Percentiles rank a stretch among this genome's conserved stretches.
Evolutionary conservation across 495 filamentous ascomycete genomes (phyloP).

Genomic region (Hypoxylon lenormandii): DNA sequence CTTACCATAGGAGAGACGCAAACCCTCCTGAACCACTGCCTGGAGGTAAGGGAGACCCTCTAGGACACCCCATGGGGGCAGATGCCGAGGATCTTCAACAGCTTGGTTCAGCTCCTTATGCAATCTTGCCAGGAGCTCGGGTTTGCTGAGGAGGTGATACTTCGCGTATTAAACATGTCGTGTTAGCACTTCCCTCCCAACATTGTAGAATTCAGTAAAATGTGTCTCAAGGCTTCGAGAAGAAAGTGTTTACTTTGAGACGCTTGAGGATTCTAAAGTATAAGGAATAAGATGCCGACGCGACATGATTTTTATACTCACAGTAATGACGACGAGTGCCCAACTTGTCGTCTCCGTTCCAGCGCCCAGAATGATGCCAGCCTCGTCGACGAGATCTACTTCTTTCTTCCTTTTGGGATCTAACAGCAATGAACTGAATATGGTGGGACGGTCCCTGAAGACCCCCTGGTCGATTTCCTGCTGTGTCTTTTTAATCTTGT

Average conservation of each 20-base stretch:
- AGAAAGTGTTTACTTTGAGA: no score
- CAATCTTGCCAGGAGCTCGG: conserved; percentile 47
- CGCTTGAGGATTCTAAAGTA: no score
- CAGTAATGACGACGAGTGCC: conserved; percentile 52
- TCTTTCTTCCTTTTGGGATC: conserved; percentile 52
- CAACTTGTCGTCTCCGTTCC: conserved; percentile 62
- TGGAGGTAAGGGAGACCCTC: conserved; percentile 61
- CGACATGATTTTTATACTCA: no score
- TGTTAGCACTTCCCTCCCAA: no score
- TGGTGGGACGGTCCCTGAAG: conserved; percentile 45
- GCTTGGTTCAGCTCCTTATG: conserved; percentile 50
- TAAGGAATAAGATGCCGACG: no score
- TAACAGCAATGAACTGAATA: conserved; percentile 60
- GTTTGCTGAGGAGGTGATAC: conserved; percentile 57
- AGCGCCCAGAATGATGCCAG: conserved; percentile 58
- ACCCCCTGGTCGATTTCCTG: conserved; percentile 27
- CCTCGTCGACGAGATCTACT: conserved; percentile 56
- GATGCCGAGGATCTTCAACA: conserved; percentile 31
- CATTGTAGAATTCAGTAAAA: no score
- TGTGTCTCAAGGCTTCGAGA: no score
- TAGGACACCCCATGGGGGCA: conserved; percentile 50
- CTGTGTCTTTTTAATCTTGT: conserved; percentile 17
- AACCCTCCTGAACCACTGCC: conserved; percentile 56
- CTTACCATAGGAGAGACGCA: conserved; percentile 59
- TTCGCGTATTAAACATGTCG: no score